Conservation (phyloP, 2,329 filamentous ascomycete species). For the Microdochium nivale region DNA sequence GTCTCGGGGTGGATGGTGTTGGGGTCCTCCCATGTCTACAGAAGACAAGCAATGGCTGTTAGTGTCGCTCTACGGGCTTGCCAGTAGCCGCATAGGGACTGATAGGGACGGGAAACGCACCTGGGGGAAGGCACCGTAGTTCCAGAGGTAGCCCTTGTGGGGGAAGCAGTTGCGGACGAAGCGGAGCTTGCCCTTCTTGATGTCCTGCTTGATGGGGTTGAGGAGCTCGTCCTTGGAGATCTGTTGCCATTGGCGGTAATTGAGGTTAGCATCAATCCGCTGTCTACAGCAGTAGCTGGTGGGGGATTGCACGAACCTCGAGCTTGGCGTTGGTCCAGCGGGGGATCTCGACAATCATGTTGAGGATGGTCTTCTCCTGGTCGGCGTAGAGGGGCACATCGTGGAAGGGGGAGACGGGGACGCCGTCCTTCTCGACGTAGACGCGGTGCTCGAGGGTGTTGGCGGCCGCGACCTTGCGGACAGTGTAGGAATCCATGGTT, state of each 20-base stretch:
- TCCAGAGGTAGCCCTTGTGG: slow-evolving; percentile 99
- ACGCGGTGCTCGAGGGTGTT: slow-evolving; percentile 96
- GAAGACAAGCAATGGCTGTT: slow-evolving; percentile 2
- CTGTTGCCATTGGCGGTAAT: slow-evolving; percentile 33
- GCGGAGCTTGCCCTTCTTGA: slow-evolving; percentile 99
- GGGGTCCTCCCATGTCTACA: slow-evolving; percentile 97
- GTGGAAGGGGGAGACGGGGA: slow-evolving; percentile 91
- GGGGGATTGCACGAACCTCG: slow-evolving; percentile 58
- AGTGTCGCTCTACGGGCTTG: slow-evolving; percentile 1
- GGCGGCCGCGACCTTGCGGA: slow-evolving; percentile 80
- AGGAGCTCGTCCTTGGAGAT: slow-evolving; percentile 98
- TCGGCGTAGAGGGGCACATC: slow-evolving; percentile 98
- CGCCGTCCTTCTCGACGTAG: slow-evolving; percentile 96
- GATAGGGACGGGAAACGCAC: slow-evolving; percentile 30
- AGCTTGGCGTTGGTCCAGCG: slow-evolving; percentile 99
- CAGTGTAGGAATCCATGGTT: slow-evolving; percentile 61
- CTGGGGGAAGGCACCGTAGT: slow-evolving; percentile 99
- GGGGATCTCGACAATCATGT: slow-evolving; percentile 99
- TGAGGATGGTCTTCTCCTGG: slow-evolving; percentile 86
- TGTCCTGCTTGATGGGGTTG: slow-evolving; percentile 99
- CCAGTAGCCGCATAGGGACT: not conserved
- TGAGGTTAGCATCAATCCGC: not conserved
- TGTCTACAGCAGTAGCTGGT: too few relatives aligned
- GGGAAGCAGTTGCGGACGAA: slow-evolving; percentile 99
- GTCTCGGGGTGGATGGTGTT: slow-evolving; percentile 94